Base-by-base conservation (phyloP, 169 alveolate genomes). In the Cyclospora cayetanensis region DNA sequence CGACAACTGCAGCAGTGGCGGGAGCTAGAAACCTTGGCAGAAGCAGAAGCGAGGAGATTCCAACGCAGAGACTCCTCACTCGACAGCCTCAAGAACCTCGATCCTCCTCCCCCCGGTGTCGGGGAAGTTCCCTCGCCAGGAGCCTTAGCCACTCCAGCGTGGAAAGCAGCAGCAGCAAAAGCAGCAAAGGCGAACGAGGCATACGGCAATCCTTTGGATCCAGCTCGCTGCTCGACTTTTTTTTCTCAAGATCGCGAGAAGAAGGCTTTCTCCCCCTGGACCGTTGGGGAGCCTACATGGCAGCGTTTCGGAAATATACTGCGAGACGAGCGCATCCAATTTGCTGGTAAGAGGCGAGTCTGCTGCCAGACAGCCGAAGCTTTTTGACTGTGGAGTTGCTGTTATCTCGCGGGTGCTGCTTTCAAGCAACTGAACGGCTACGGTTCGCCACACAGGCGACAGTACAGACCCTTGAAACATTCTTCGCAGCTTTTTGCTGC, bases 301-400 rank as follows among this genome's bases (percentile, higher is more conserved):
- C 53, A 52, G 20, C 88, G 88, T 22, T 66, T 79, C 34, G 88
- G 88, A 2, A 79, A 79, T 39, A 79, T 79, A 25, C 70, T 79
- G 1, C 43, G 88, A 50, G 88, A 79, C 50, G 88, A 79, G 34
- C 66, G 70, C 27, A 31, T 79, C 34, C 88, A 79, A 39, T 79
- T 79, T 79, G 88, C 88, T 9, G 88, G 88, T 79, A 70, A 79
- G 72, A 39, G 35, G n/a, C n/a, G n/a, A n/a, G n/a, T n/a, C n/a
- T n/a, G n/a, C n/a, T n/a, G n/a, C n/a, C n/a, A n/a, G n/a, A n/a
- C n/a, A n/a, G n/a, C n/a, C n/a, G n/a, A n/a, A n/a, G n/a, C n/a
- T n/a, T n/a, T n/a, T n/a, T n/a, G n/a, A n/a, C n/a, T n/a, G n/a
- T n/a, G n/a, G n/a, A n/a, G n/a, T n/a, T n/a, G n/a, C n/a, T n/a